phyloP scores from a whole-genome alignment of 345 rosid genomes.

The Passiflora organensis region DNA sequence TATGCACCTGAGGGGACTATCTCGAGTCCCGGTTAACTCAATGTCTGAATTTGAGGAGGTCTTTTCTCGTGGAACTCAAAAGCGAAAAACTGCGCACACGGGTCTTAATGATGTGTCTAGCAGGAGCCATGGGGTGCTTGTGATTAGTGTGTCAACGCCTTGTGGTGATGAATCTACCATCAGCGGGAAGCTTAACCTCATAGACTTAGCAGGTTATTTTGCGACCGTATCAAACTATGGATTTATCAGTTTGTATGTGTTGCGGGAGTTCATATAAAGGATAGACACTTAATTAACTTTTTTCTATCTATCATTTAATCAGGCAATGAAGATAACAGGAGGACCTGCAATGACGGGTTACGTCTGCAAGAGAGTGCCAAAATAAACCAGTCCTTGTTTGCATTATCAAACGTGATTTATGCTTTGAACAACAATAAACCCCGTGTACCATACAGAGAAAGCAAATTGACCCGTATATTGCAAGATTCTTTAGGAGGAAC shows the following conservation, averaged over 20 bases:
- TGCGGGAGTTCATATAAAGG: not conserved
- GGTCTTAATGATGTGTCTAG: constrained; percentile 84
- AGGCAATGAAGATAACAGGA: constrained; percentile 94
- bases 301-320: constrained; percentile 1
- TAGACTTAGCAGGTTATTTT: constrained; percentile 77
- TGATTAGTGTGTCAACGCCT: constrained; percentile 52
- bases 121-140: constrained; percentile 90
- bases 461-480: constrained; percentile 85
- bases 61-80: constrained; percentile 50
- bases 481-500: constrained; percentile 96
- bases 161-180: constrained; percentile 27
- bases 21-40: constrained; percentile 48
- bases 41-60: constrained; percentile 55
- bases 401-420: constrained; percentile 79
- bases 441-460: constrained; percentile 82
- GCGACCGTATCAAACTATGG: not conserved
- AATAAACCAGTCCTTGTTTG: constrained; percentile 83
- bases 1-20: constrained; percentile 73
- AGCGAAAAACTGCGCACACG: constrained; percentile 78
- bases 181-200: constrained; percentile 78
- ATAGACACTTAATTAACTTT: not conserved
- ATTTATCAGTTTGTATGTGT: not conserved
- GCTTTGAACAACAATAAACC: constrained; percentile 72
- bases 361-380: constrained; percentile 85
- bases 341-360: constrained; percentile 79